Evolutionary conservation across 164 flowering plant genomes (phyloP).

Genomic region (Annona cherimola): DNA sequence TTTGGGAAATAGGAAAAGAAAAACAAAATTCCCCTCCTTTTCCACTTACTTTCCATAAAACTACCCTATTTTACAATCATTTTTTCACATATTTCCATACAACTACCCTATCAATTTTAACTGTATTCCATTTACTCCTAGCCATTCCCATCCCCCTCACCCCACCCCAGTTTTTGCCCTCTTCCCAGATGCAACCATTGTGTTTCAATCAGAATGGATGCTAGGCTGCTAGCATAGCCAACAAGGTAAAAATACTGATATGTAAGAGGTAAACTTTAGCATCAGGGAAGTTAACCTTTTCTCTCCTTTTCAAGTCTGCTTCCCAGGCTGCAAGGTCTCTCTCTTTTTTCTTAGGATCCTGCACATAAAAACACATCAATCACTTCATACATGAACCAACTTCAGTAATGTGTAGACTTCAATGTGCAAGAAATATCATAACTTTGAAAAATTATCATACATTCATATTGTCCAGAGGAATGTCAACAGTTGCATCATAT

Average conservation of each 20-base stretch:
- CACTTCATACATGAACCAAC: not conserved
- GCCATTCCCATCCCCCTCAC: too few species aligned
- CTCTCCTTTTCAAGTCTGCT: slow-evolving; percentile 77
- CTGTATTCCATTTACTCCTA: too few species aligned
- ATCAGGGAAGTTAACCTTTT: slow-evolving; percentile 41
- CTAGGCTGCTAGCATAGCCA: not conserved
- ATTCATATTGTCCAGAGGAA: slow-evolving; percentile 52
- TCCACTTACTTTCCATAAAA: too few species aligned
- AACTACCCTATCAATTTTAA: too few species aligned
- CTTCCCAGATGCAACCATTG: not conserved
- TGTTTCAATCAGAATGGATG: not conserved
- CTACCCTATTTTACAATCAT: too few species aligned
- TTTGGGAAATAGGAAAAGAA: too few species aligned
- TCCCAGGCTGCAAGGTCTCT: slow-evolving; percentile 16
- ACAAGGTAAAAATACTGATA: not conserved
- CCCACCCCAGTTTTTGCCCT: too few species aligned
- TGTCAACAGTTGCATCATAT: slow-evolving; percentile 79
- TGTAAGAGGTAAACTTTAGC: not conserved
- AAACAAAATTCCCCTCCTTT: too few species aligned
- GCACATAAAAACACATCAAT: not conserved
- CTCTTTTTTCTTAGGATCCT: slow-evolving; percentile 13
- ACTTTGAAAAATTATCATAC: not conserved
- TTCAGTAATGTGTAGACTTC: not conserved
- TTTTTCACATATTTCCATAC: too few species aligned
- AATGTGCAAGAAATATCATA: not conserved